phyloP scores from a whole-genome alignment of 108 stramenopile species.

The Chaetoceros tenuissimus region DNA sequence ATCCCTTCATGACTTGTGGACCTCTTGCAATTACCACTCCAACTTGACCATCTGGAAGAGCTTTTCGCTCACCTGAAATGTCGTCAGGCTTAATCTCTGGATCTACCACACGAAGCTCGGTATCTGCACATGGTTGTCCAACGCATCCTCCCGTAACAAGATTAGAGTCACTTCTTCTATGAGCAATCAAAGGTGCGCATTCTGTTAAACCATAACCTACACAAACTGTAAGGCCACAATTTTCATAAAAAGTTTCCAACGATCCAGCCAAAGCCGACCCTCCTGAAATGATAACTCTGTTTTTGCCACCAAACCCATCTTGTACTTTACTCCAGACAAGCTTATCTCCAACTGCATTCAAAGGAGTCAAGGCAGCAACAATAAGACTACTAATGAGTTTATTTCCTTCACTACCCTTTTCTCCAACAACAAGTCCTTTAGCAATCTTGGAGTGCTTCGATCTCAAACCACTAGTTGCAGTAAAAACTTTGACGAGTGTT shows the following conservation, averaged over 20 bases:
- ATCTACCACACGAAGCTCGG: conserved; percentile 76
- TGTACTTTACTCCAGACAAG: conserved; percentile 88
- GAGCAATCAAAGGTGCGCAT: conserved; percentile 70
- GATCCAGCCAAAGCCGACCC: conserved; percentile 83
- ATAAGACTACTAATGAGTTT: conserved; percentile 36
- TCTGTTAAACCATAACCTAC: conserved; percentile 93
- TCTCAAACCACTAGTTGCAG: conserved; percentile 35
- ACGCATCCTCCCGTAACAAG: conserved; percentile 71
- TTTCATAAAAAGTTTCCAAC: conserved; percentile 86
- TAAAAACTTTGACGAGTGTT: conserved; percentile 65
- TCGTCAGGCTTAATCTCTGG: conserved; percentile 30
- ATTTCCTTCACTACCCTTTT: conserved; percentile 28
- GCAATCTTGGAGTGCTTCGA: conserved; percentile 53
- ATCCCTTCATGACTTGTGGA: conserved; percentile 88
- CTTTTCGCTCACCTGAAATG: conserved; percentile 32
- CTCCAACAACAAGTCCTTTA: conserved; percentile 67
- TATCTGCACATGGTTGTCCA: conserved; percentile 64
- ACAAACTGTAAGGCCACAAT: conserved; percentile 66
- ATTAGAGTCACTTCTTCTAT: conserved; percentile 61
- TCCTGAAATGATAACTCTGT: conserved; percentile 78
- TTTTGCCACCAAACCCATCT: conserved; percentile 84
- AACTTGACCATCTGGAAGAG: conserved; percentile 44
- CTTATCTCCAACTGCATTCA: conserved; percentile 82
- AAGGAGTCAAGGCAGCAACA: conserved; percentile 45
- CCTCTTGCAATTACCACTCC: conserved; percentile 74